Evolutionary conservation across 768 basidiomycete species (phyloP).

Genomic region (Gyrodon lividus): DNA sequence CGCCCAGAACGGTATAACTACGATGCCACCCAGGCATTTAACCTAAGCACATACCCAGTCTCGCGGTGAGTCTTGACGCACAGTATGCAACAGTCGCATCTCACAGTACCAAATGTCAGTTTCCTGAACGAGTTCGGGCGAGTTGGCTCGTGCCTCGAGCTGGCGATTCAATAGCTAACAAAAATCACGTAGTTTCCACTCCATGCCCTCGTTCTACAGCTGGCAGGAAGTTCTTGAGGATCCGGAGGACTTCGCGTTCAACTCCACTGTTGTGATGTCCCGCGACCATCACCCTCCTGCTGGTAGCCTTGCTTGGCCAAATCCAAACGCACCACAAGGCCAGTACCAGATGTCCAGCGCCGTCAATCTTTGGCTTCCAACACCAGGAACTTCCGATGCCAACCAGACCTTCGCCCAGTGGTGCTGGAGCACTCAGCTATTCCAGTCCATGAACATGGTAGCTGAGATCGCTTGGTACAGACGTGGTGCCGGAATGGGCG

Average conservation of each 20-base stretch:
- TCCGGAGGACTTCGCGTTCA: constrained; percentile 54
- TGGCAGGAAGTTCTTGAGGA: constrained; percentile 57
- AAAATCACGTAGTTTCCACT: constrained; percentile 48
- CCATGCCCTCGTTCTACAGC: constrained; percentile 60
- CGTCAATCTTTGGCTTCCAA: constrained; percentile 56
- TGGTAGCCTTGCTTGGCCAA: constrained; percentile 50
- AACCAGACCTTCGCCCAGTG: constrained; percentile 64
- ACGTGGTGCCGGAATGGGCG: constrained; percentile 54
- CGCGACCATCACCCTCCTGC: constrained; percentile 58
- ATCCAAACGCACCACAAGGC: constrained; percentile 52
- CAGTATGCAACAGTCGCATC: neutral
- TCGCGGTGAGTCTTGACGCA: constrained; percentile 33
- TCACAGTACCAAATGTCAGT: constrained; percentile 25
- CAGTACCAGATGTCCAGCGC: constrained; percentile 52
- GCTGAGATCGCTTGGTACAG: constrained; percentile 60
- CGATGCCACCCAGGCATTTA: constrained; percentile 50
- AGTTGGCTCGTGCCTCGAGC: constrained; percentile 6
- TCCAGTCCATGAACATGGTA: constrained; percentile 60
- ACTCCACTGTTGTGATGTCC: constrained; percentile 54
- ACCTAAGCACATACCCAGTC: constrained; percentile 52
- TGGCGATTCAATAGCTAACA: neutral
- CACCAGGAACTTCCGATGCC: constrained; percentile 43
- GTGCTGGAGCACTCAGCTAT: constrained; percentile 62
- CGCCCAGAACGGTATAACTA: constrained; percentile 55
- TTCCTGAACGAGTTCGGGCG: constrained; percentile 63